Evolutionary conservation across 768 basidiomycete species (phyloP).

Genomic region (Porpolomopsis calyptriformis): DNA sequence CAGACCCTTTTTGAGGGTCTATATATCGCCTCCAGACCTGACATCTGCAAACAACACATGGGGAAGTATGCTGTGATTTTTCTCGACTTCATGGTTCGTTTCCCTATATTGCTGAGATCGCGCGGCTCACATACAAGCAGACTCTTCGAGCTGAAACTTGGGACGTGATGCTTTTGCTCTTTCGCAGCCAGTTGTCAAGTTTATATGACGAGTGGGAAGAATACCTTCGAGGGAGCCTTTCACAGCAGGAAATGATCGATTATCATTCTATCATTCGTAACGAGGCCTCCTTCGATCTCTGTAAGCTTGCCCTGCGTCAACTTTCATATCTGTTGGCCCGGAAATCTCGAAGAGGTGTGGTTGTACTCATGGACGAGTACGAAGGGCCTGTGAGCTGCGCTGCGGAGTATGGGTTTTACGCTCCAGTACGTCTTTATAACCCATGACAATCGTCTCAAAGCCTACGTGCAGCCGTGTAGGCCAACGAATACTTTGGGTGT

Average conservation of each 20-base stretch:
- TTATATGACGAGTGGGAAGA: slow-evolving; percentile 9
- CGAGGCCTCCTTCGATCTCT: slow-evolving; percentile 5
- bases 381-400: slow-evolving; percentile 10
- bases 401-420: slow-evolving; percentile 11
- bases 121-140: slow-evolving; percentile 10
- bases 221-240: slow-evolving; percentile 9
- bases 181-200: slow-evolving; percentile 3
- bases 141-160: slow-evolving; percentile 7
- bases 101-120: slow-evolving; percentile 5
- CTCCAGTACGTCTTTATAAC: slow-evolving; percentile 9
- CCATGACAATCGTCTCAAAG: slow-evolving; percentile 1
- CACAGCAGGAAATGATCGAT: slow-evolving; percentile 6
- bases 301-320: slow-evolving; percentile 5
- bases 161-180: slow-evolving; percentile 10
- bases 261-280: slow-evolving; percentile 8
- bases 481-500: slow-evolving; percentile 9
- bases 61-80: slow-evolving; percentile 13
- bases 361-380: slow-evolving; percentile 11
- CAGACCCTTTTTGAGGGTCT: slow-evolving; percentile 9
- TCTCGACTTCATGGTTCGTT: slow-evolving; percentile 11
- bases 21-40: slow-evolving; percentile 9
- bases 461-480: slow-evolving; percentile 8
- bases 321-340: slow-evolving; percentile 9
- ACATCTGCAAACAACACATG: slow-evolving; percentile 12
- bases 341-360: slow-evolving; percentile 8